Conservation (phyloP, 1,284 basidiomycete genomes). For the Trichosporon faecale region DNA sequence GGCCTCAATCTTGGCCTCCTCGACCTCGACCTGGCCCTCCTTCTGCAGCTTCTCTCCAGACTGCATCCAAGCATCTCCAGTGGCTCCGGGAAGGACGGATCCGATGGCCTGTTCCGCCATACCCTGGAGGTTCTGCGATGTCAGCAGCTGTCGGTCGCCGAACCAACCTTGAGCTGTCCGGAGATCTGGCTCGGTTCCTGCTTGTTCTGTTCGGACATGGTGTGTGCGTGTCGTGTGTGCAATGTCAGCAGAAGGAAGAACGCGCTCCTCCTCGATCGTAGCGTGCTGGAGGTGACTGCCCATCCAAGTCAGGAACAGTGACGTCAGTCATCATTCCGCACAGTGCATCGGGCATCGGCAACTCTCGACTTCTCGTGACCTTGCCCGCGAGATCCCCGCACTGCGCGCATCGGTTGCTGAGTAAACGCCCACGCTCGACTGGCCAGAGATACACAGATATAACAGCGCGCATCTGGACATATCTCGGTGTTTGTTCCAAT, state of each 20-base stretch:
- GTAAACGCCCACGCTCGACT: not conserved
- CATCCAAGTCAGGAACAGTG: not conserved
- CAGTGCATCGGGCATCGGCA: too few species aligned
- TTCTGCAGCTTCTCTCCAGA: slow-evolving; percentile 36
- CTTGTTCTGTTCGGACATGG: slow-evolving; percentile 6
- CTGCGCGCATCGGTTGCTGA: too few species aligned
- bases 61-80: slow-evolving; percentile 32
- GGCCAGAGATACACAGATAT: not conserved
- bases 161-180: slow-evolving; percentile 40
- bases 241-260: too few species aligned
- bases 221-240: not conserved
- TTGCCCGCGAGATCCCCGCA: not conserved
- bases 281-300: not conserved
- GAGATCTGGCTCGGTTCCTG: slow-evolving; percentile 36
- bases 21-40: slow-evolving; percentile 40
- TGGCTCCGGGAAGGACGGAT: slow-evolving; percentile 32
- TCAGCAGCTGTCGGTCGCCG: not conserved
- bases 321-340: not conserved
- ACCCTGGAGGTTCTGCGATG: slow-evolving; percentile 18
- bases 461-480: not conserved
- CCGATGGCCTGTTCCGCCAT: slow-evolving; percentile 33
- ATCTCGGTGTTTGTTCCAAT: not conserved
- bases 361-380: not conserved
- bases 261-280: too few species aligned
- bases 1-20: slow-evolving; percentile 41